Conservation (phyloP, 2,329 filamentous ascomycete species). For the Fusarium mundagurra region DNA sequence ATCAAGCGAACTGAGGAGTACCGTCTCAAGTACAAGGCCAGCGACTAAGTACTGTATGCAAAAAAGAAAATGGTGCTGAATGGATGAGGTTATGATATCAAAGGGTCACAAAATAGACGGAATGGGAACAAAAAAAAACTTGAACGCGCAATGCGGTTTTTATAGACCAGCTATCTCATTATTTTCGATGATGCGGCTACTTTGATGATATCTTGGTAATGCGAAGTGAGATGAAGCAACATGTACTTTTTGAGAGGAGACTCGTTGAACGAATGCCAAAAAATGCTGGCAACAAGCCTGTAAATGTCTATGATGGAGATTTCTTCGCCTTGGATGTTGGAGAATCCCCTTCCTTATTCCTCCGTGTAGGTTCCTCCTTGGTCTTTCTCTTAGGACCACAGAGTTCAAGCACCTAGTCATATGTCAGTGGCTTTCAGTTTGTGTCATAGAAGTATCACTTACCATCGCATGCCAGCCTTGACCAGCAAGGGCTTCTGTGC, state of each 20-base stretch:
- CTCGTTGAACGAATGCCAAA: not conserved
- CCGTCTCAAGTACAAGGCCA: constrained; percentile 71
- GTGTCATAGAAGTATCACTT: constrained; percentile 36
- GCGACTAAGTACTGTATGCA: constrained; percentile 52
- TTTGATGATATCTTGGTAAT: constrained; percentile 13
- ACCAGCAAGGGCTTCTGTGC: constrained; percentile 77
- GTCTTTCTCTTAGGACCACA: constrained; percentile 38
- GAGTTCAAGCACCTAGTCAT: constrained; percentile 37
- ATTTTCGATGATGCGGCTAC: constrained; percentile 20
- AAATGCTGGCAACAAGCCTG: not conserved
- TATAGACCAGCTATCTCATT: constrained; percentile 38
- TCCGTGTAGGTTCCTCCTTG: constrained; percentile 38
- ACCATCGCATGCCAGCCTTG: constrained; percentile 89
- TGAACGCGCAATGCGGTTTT: constrained; percentile 13
- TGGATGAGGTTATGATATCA: constrained; percentile 16
- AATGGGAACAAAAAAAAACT: not conserved
- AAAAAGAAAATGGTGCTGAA: not conserved
- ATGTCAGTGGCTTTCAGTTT: not conserved
- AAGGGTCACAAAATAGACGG: constrained; percentile 17
- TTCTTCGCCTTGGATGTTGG: constrained; percentile 9
- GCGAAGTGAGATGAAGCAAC: constrained; percentile 11
- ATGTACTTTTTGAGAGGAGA: constrained; percentile 5
- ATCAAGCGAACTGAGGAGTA: constrained; percentile 78
- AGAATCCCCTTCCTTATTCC: constrained; percentile 26
- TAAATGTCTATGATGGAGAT: constrained; percentile 3